phyloP scores from a whole-genome alignment of 495 filamentous ascomycete genomes.

The Aspergillus biplanus region DNA sequence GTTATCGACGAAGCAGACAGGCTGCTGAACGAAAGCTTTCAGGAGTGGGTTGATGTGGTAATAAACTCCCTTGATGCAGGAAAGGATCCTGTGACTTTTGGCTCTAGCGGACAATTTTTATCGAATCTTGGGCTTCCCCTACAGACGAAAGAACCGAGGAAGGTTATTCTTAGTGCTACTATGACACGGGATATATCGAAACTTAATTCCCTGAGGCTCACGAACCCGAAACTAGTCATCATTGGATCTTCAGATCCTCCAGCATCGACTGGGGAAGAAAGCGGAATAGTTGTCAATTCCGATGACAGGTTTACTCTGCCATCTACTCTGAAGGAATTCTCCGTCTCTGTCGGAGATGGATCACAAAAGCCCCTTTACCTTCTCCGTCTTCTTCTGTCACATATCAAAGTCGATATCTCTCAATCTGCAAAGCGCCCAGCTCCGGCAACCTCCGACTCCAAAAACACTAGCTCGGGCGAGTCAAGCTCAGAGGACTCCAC shows the following conservation, averaged over 20 bases:
- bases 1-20: constrained; percentile 95
- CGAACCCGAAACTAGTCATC: constrained; percentile 74
- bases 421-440: constrained; percentile 11
- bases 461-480: constrained; percentile 34
- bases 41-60: constrained; percentile 83
- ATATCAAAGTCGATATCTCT: constrained; percentile 37
- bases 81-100: constrained; percentile 52
- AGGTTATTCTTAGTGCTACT: constrained; percentile 87
- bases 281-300: constrained; percentile 26
- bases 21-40: constrained; percentile 86
- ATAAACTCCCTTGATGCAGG: constrained; percentile 63
- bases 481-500: constrained; percentile 36
- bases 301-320: constrained; percentile 65
- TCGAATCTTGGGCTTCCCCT: constrained; percentile 40
- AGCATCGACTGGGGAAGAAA: constrained; percentile 33
- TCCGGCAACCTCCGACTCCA: constrained; percentile 30
- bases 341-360: constrained; percentile 72
- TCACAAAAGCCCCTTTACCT: constrained; percentile 86
- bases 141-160: constrained; percentile 54
- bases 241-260: constrained; percentile 57
- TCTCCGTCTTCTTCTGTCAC: constrained; percentile 43
- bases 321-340: constrained; percentile 68
- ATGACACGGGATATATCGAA: constrained; percentile 89
- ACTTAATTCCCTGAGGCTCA: constrained; percentile 71
- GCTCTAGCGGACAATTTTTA: constrained; percentile 45